These are phyloP conservation scores for Coniosporium apollinis DNA, from an alignment of 495 filamentous ascomycete genomes.

Conservation along the genomic window DNA sequence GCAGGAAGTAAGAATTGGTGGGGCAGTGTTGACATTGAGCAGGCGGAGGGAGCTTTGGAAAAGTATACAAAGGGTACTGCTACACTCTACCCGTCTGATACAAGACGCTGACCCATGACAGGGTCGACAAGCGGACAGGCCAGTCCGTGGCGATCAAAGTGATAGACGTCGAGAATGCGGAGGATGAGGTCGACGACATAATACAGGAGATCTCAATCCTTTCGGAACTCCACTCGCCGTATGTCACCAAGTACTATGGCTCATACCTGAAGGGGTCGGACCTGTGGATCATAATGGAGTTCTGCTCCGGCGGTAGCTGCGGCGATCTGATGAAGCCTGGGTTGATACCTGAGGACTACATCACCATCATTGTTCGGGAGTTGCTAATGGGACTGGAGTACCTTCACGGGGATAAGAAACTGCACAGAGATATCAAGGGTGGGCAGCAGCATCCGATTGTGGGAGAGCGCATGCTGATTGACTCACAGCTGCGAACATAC, in stretches of 20 bases:
- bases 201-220: constrained; percentile 96
- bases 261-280: constrained; percentile 90
- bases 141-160: constrained; percentile 87
- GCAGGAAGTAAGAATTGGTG: neutral
- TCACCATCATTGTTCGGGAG: constrained; percentile 84
- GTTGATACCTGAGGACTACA: constrained; percentile 81
- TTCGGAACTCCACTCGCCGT: constrained; percentile 80
- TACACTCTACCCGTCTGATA: neutral
- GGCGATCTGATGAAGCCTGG: constrained; percentile 84
- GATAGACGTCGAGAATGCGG: constrained; percentile 95
- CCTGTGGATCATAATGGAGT: constrained; percentile 97
- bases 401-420: constrained; percentile 83
- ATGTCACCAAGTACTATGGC: constrained; percentile 92
- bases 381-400: constrained; percentile 82
- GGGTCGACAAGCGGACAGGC: constrained; percentile 69
- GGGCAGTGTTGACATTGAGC: constrained; percentile 5
- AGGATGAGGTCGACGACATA: constrained; percentile 97
- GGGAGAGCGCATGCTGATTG: neutral
- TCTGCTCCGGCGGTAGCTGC: constrained; percentile 84
- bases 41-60: constrained; percentile 85
- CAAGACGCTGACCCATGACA: constrained; percentile 17
- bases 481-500: constrained; percentile 13
- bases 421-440: constrained; percentile 97
- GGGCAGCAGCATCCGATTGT: constrained; percentile 6
- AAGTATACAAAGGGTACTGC: constrained; percentile 82